phyloP scores from a whole-genome alignment of 2,329 filamentous ascomycete genomes.

The Xylaria hypoxylon region DNA sequence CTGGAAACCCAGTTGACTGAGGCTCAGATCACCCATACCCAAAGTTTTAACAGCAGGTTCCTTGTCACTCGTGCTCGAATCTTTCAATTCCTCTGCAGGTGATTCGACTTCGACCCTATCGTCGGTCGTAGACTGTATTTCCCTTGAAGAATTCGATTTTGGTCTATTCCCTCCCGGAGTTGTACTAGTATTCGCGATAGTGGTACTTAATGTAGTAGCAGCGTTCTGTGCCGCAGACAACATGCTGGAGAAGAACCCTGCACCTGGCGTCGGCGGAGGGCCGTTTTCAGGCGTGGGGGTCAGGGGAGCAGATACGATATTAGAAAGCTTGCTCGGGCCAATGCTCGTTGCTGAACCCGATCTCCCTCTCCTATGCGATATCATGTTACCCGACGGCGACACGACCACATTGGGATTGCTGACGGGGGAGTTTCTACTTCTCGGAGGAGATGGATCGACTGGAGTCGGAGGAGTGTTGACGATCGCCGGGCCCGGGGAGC shows the following conservation, averaged over 20 bases:
- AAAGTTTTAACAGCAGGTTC: conserved; percentile 88
- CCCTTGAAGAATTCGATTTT: conserved; percentile 50
- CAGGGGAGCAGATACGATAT: conserved; percentile 75
- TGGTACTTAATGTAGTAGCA: conserved; percentile 78
- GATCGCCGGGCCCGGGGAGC: conserved; percentile 64
- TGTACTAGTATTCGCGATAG: conserved; percentile 74
- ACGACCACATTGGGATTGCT: conserved; percentile 65
- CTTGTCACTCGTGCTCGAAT: conserved; percentile 64
- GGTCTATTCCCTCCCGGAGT: conserved; percentile 63
- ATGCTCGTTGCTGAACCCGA: conserved; percentile 65
- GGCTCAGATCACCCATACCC: conserved; percentile 86
- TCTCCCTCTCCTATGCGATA: conserved; percentile 70
- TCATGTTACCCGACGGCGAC: conserved; percentile 76
- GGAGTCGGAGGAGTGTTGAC: conserved; percentile 76
- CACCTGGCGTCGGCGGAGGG: conserved; percentile 63
- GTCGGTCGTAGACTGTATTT: conserved; percentile 50
- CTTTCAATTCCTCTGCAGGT: conserved; percentile 55
- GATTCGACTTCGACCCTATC: conserved; percentile 59
- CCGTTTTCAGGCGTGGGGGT: conserved; percentile 79
- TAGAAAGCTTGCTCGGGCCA: conserved; percentile 88
- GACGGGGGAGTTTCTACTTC: conserved; percentile 44
- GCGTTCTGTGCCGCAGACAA: conserved; percentile 94
- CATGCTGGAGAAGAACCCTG: conserved; percentile 92
- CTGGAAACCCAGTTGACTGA: conserved; percentile 86
- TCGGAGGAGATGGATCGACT: conserved; percentile 56